Conservation (phyloP, 2,329 filamentous ascomycete genomes). For the Claviceps capensis region DNA sequence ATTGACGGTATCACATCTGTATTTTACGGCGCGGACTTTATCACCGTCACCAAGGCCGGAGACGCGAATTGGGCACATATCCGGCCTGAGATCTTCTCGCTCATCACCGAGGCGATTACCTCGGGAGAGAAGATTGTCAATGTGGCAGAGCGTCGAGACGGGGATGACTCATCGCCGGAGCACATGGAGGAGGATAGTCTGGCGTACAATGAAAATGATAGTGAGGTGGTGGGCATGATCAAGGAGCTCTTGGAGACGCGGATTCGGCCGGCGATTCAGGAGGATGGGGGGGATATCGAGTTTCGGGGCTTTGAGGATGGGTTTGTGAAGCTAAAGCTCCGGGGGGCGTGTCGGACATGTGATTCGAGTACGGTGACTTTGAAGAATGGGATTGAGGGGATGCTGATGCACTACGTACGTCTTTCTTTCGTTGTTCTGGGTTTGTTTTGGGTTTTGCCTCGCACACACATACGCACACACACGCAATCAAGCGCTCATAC, state of each 20-base stretch:
- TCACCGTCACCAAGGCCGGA: slow-evolving; percentile 83
- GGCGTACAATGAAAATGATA: slow-evolving; percentile 78
- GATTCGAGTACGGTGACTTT: slow-evolving; percentile 94
- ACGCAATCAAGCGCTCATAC: no score
- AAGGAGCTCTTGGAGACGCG: slow-evolving; percentile 93
- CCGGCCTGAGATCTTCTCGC: slow-evolving; percentile 85
- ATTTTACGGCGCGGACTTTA: slow-evolving; percentile 91
- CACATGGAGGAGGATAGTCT: slow-evolving; percentile 49
- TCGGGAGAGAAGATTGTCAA: slow-evolving; percentile 72
- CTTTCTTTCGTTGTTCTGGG: background rate
- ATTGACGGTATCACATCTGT: slow-evolving; percentile 90
- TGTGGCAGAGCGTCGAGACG: slow-evolving; percentile 47
- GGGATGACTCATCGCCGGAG: slow-evolving; percentile 17
- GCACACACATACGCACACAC: no score
- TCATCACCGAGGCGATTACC: slow-evolving; percentile 88
- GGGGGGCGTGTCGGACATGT: slow-evolving; percentile 88
- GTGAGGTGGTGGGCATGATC: slow-evolving; percentile 95
- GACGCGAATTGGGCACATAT: slow-evolving; percentile 90
- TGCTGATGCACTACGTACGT: slow-evolving; percentile 92
- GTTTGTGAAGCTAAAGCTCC: slow-evolving; percentile 70
- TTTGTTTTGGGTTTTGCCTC: no score
- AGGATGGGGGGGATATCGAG: slow-evolving; percentile 96
- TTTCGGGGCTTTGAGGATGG: slow-evolving; percentile 78
- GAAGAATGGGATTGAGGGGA: slow-evolving; percentile 95
- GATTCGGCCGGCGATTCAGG: slow-evolving; percentile 89